phyloP scores from a whole-genome alignment of 495 filamentous ascomycete species.

The Penicillium egyptiacum region DNA sequence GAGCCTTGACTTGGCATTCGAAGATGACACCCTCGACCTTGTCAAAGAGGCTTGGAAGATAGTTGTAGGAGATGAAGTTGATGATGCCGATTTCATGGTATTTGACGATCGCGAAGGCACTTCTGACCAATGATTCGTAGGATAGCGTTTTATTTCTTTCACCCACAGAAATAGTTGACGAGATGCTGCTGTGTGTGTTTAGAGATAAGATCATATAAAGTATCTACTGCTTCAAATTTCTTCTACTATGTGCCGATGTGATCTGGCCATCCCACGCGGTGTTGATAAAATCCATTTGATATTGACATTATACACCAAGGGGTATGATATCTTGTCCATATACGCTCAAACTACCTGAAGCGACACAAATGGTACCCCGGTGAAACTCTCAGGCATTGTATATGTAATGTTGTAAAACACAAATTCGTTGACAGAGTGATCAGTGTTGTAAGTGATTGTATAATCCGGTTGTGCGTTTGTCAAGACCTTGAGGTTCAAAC shows the following conservation, averaged over 20 bases:
- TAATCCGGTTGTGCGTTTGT: constrained; percentile 20
- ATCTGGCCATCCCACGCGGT: background rate
- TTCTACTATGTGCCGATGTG: background rate
- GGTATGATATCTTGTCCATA: background rate
- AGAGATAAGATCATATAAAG: background rate
- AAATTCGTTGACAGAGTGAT: constrained; percentile 31
- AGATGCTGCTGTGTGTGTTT: background rate
- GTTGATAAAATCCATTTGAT: background rate
- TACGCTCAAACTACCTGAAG: constrained; percentile 22
- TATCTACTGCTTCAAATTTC: background rate
- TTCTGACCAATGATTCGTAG: constrained; percentile 34
- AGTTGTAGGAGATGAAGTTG: constrained; percentile 53
- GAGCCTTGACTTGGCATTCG: constrained; percentile 63
- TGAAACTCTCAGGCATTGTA: constrained; percentile 29
- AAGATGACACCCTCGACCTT: constrained; percentile 61
- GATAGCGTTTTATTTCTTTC: constrained; percentile 1
- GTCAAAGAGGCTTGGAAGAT: constrained; percentile 64
- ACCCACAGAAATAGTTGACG: background rate
- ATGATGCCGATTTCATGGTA: constrained; percentile 61
- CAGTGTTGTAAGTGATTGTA: constrained; percentile 19
- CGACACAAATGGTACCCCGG: constrained; percentile 27
- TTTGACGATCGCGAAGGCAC: constrained; percentile 46
- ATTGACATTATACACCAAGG: background rate
- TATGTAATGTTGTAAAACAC: constrained; percentile 42
- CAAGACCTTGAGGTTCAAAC: constrained; percentile 18